Conservation (phyloP, 2,329 filamentous ascomycete species). For the Podosphaera aphanis region DNA sequence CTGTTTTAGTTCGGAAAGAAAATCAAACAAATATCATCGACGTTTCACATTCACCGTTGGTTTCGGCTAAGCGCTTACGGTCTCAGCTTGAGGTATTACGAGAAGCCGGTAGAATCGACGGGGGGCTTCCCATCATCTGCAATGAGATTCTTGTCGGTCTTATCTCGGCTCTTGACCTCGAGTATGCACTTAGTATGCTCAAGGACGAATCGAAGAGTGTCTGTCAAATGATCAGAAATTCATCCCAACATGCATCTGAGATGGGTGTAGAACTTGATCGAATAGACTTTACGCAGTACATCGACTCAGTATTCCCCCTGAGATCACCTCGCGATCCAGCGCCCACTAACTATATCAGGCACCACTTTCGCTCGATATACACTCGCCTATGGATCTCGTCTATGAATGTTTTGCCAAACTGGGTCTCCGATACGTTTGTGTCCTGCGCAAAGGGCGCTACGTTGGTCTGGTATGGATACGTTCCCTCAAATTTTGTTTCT, state of each 20-base stretch:
- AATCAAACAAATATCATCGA: slow-evolving; percentile 66
- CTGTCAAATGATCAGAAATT: slow-evolving; percentile 60
- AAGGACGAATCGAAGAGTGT: slow-evolving; percentile 47
- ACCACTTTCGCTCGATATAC: slow-evolving; percentile 68
- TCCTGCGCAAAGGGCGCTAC: slow-evolving; percentile 62
- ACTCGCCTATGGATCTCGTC: slow-evolving; percentile 78
- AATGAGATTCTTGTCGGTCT: slow-evolving; percentile 63
- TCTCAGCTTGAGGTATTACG: slow-evolving; percentile 64
- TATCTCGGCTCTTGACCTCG: slow-evolving; percentile 81
- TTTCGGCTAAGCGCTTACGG: slow-evolving; percentile 54
- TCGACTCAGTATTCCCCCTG: slow-evolving; percentile 83
- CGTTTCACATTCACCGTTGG: slow-evolving; percentile 58
- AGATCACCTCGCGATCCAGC: slow-evolving; percentile 15
- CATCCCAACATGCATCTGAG: slow-evolving; percentile 35
- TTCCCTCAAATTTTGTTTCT: not conserved
- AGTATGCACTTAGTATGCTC: slow-evolving; percentile 73
- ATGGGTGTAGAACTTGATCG: slow-evolving; percentile 28
- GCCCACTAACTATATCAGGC: slow-evolving; percentile 19
- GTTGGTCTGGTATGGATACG: slow-evolving; percentile 51
- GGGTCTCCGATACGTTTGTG: slow-evolving; percentile 77
- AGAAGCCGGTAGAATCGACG: slow-evolving; percentile 69
- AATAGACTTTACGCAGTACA: slow-evolving; percentile 72
- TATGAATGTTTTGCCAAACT: slow-evolving; percentile 94
- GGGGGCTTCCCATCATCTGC: slow-evolving; percentile 68
- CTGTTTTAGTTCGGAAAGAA: slow-evolving; percentile 59